phyloP scores from a whole-genome alignment of 306 rosid species.

The Prosopis cineraria region DNA sequence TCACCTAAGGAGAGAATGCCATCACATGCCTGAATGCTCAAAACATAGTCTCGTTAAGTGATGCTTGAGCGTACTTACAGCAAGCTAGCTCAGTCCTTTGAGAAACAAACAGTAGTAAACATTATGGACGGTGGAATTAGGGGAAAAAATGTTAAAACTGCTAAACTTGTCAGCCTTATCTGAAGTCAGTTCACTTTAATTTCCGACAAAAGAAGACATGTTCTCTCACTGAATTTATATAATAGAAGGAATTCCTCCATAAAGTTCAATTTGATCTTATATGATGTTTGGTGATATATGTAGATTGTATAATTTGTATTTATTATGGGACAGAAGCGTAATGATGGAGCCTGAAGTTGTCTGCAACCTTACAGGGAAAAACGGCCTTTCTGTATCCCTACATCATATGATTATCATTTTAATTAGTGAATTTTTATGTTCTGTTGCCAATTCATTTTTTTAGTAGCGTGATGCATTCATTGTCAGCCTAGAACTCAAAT shows the following conservation, averaged over 20 bases:
- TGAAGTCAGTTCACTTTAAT: background rate
- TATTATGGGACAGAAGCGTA: background rate
- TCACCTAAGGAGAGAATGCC: background rate
- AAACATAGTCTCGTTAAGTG: background rate
- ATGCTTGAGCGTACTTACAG: background rate
- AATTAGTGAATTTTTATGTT: background rate
- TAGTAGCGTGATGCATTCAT: background rate
- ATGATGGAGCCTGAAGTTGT: background rate
- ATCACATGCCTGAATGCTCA: background rate
- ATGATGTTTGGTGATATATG: background rate
- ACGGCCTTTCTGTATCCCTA: background rate
- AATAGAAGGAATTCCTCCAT: background rate
- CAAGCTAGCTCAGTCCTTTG: background rate
- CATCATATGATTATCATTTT: background rate
- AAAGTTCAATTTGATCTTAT: background rate
- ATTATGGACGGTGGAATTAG: background rate
- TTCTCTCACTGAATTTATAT: background rate
- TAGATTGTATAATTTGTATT: background rate
- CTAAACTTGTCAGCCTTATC: constrained; percentile 1
- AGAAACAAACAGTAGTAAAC: background rate
- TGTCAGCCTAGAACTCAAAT: background rate
- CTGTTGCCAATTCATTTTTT: background rate
- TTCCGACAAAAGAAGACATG: background rate
- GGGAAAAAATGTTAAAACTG: too few species aligned
- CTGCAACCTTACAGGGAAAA: background rate